Percentiles rank a stretch among this genome's conserved stretches.
Conservation (phyloP, 768 basidiomycete genomes). For the Grammothele lineata region DNA sequence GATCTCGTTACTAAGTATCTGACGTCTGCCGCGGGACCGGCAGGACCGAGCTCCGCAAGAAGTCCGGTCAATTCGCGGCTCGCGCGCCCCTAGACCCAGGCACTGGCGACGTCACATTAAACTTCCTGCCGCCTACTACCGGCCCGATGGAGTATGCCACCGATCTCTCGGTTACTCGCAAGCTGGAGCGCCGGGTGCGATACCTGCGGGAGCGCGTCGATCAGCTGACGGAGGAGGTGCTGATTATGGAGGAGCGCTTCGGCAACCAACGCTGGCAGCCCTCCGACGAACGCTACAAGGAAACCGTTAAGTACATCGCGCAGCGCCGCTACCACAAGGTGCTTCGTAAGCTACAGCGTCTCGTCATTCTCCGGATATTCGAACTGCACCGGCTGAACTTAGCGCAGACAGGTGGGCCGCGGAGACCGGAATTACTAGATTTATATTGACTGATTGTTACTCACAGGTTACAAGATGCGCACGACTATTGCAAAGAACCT, state of each 20-base stretch:
- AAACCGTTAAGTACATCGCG: slow-evolving; percentile 12
- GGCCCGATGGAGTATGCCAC: too few relatives aligned
- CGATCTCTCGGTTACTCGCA: too few relatives aligned
- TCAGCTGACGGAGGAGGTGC: slow-evolving; percentile 15
- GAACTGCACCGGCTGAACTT: slow-evolving; percentile 36
- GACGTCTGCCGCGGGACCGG: background rate
- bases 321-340: slow-evolving; percentile 24
- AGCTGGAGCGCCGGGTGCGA: slow-evolving; percentile 20
- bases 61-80: background rate
- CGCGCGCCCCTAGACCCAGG: slow-evolving; percentile 4
- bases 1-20: background rate
- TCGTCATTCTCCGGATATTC: slow-evolving; percentile 33
- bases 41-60: background rate
- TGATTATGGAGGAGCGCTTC: slow-evolving; percentile 20
- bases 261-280: slow-evolving; percentile 24
- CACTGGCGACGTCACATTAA: too few relatives aligned
- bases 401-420: slow-evolving; percentile 28
- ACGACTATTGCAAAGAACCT: slow-evolving; percentile 27
- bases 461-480: slow-evolving; percentile 26
- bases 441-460: background rate
- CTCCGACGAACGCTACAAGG: slow-evolving; percentile 19
- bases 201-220: slow-evolving; percentile 15
- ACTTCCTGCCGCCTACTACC: too few relatives aligned
- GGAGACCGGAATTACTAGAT: background rate
- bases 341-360: slow-evolving; percentile 29